Evolutionary conservation across 2,329 filamentous ascomycete genomes (phyloP), one percentile per base, ranked within the genome.

Genomic region (Ceratocystis papillata): DNA sequence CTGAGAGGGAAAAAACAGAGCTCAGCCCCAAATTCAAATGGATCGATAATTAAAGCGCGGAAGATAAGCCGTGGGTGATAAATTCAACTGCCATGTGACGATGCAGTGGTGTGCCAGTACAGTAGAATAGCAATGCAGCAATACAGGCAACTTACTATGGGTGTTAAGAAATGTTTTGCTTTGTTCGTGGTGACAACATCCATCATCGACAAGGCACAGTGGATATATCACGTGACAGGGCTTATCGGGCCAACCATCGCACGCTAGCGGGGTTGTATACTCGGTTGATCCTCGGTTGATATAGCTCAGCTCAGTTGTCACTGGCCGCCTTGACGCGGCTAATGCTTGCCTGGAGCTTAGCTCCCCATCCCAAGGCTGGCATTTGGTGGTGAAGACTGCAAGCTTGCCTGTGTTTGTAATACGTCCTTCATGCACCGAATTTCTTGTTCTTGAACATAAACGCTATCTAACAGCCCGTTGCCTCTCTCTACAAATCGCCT

Each of bases 321-420:
- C 25, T 37, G 30, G 62, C 46, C 45, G 41, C 44, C 59, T 67
- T 65, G 55, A 61, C 55, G 64, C 63, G 67, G 64, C 66, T 69
- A 68, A 67, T 67, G 67, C 69, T 63, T 65, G 63, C 70, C 68
- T 69, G 69, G 68, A 74, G 73, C 73, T 41, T 75, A 79, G 77
- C 77, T 78, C 73, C 70, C 37, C 10, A 41, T 41, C 37, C 64
- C 37, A 60, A 53, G 46, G 59, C 55, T 50, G 57, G 64, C 55
- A 20, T n/a, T 28, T 65, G 28, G 57, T 28, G 10, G 28, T 45
- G 20, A 33, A 41, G 33, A 50, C 64, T 70, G 68, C 65, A 68
- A 70, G 62, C 68, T 64, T 53, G 65, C 65, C 65, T 66, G 65
- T 20, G 65, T 41, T 10, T 41, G 45, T 20, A 48, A 25, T 63